Base-by-base conservation (phyloP, 441 rosid genomes). In the Pelargonium australe region DNA sequence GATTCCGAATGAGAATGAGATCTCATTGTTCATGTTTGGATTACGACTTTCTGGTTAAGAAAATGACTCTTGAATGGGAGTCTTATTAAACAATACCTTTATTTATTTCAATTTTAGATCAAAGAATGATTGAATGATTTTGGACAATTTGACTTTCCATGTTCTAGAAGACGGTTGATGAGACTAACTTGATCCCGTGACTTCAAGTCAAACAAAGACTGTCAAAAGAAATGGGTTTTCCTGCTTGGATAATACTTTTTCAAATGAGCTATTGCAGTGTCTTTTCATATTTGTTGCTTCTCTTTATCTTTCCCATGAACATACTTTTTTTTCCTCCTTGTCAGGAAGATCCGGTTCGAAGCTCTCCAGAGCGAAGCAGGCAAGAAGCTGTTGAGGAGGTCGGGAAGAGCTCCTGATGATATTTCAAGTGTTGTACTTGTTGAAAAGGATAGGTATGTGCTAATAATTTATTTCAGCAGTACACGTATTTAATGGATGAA, bases 351-450 rank as follows among this genome's bases (percentile, higher is more conserved):
- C 28, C 89, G 98, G 81, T 94, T 84, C 4, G 93, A 89, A 81
- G 92, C 98, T 64, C 90, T 91, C 61, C 93, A 91, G 78, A 91
- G 97, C 43, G 91, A 89, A 80, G 84, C 89, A 1, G 98, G 98
- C 17, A 84, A 75, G 83, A 86, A 86, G 16, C 83, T 94, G 40
- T 72, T 94, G n/a, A 79, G 82, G 83, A 83, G 96, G 64, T 91
- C 97, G 8, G 97, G 93, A 72, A 86, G 97, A 84, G 97, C 86
- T 77, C 96, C 97, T 40, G 93, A 94, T 77, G 98, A 91, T 81
- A 91, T 94, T 74, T 94, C 98, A 0, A 94, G 98, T 66, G 95
- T 94, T 6, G 95, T 94, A 8, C 89, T 89, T 11, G 92, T 91
- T 6, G 96, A 91, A 51, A 80, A 85, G 47, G 93, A 89, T 63